phyloP scores from a whole-genome alignment of 768 basidiomycete genomes.

The Suillus americanus region DNA sequence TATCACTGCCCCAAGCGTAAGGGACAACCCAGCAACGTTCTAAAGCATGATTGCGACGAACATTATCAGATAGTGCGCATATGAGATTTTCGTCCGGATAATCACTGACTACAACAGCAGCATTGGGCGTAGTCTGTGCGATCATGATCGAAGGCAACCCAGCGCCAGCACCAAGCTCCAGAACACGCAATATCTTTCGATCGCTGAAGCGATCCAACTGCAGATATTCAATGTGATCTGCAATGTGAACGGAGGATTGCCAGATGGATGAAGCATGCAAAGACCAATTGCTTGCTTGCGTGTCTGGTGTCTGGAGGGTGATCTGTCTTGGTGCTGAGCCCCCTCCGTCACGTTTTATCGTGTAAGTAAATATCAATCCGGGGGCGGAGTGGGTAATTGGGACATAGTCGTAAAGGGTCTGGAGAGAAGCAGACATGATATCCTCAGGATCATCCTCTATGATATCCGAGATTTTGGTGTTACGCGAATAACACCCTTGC shows the following conservation, averaged over 20 bases:
- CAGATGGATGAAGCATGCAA: conserved; percentile 79
- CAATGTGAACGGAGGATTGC: conserved; percentile 65
- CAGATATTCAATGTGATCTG: conserved; percentile 58
- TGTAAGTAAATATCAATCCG: conserved; percentile 53
- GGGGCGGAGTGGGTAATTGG: conserved; percentile 62
- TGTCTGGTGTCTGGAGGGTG: conserved; percentile 53
- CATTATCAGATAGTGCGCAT: conserved; percentile 54
- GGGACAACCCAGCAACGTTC: conserved; percentile 52
- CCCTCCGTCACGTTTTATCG: conserved; percentile 6
- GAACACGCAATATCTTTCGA: conserved; percentile 35
- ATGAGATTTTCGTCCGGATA: conserved; percentile 71
- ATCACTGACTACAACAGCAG: conserved; percentile 57
- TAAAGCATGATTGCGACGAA: conserved; percentile 47
- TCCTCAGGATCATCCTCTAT: conserved; percentile 53
- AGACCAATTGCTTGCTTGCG: conserved; percentile 67
- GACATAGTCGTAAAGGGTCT: conserved; percentile 58
- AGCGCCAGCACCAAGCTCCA: conserved; percentile 75
- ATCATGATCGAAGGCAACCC: conserved; percentile 73
- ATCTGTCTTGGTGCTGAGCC: conserved; percentile 12
- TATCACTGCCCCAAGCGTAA: conserved; percentile 65
- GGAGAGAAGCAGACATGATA: conserved; percentile 63
- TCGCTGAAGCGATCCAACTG: conserved; percentile 31
- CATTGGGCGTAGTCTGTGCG: conserved; percentile 45
- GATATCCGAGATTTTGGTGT: neutral
- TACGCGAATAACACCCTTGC: neutral